A percentile compares a stretch with the other conserved stretches of the same genome.
These are phyloP conservation scores for Tuber calosporum DNA, from an alignment of 495 filamentous ascomycete genomes.

Conservation along the genomic window DNA sequence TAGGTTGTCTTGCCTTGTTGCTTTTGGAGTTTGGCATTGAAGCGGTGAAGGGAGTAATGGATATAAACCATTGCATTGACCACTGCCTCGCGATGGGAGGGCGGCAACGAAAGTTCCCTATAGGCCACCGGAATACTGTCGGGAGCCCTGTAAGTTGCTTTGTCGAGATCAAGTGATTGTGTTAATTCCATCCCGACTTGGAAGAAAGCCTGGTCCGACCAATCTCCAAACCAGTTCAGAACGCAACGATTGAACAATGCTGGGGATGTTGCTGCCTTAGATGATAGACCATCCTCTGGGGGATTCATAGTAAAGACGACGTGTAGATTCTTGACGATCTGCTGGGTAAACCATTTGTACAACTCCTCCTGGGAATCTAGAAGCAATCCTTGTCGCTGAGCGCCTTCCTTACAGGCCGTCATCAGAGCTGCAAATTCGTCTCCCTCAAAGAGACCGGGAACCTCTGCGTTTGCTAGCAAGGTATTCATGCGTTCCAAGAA, in stretches of 20 bases:
- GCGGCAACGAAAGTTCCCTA: conserved; percentile 71
- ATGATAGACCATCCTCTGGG: conserved; percentile 88
- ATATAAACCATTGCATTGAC: conserved; percentile 98
- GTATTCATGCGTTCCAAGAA: conserved; percentile 99
- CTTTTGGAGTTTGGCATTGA: conserved; percentile 81
- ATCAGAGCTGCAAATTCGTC: conserved; percentile 93
- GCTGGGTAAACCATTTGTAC: conserved; percentile 99
- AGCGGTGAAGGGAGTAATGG: conserved; percentile 82
- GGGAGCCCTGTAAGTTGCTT: conserved; percentile 73
- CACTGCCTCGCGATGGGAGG: conserved; percentile 80
- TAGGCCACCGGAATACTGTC: conserved; percentile 89
- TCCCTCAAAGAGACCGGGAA: conserved; percentile 94
- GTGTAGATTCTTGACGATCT: conserved; percentile 97
- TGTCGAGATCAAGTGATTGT: conserved; percentile 87
- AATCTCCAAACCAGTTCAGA: conserved; percentile 99
- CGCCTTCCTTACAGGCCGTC: conserved; percentile 97
- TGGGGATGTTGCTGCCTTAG: conserved; percentile 93
- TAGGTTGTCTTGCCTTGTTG: conserved; percentile 86
- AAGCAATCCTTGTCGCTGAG: conserved; percentile 87
- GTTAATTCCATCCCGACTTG: conserved; percentile 95
- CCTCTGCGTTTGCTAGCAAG: conserved; percentile 92
- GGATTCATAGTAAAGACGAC: conserved; percentile 99
- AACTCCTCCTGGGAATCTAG: conserved; percentile 96
- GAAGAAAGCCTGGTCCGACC: conserved; percentile 98
- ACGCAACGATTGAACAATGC: conserved; percentile 98